Evolutionary conservation across 768 basidiomycete species (phyloP), one percentile per base, ranked within the genome.

Genomic region (Coprinellus micaceus): DNA sequence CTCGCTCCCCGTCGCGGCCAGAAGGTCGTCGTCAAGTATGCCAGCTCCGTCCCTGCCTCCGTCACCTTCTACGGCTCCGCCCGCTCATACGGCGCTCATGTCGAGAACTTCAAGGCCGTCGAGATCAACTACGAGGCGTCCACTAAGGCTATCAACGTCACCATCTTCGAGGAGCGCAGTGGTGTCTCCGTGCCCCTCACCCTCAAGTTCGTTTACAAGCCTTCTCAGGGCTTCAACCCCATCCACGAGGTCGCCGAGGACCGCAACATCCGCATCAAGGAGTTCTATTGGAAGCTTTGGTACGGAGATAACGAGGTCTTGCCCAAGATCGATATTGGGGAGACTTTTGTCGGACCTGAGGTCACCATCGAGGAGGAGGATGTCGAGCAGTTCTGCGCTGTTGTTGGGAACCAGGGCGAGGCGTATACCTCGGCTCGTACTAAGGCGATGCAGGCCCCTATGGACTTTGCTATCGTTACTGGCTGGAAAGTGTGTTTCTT

Each of bases 231-330:
- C 40, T 97, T 81, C 59, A 88, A 90, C 2, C 94, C 97, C 22
- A 94, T 99, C 62, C 95, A 96, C 66, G 97, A 98, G 69, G 74
- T 96, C 56, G 82, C 85, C 4, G 78, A 81, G 9, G 90, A 82
- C 58, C 86, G 95, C 62, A 98, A 96, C 75, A 78, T 77, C 53
- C 84, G 90, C 59, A 95, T 98, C 76, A 98, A 97, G 75, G 84
- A 89, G 63, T 98, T 98, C 69, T 99, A 99, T 77, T 99, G 97
- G 97, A 87, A 87, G 68, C 74, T 98, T 30, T 98, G 97, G 97
- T 96, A 94, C 68, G 94, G 97, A 36, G 93, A 94, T 66, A 77
- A 90, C 58, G 82, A 88, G 62, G 69, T 69, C 1, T 78, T 98
- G 24, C 90, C 94, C 10, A 71, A 81, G n/a, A 84, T 98, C 59